Conservation (phyloP, 352 stramenopile genomes). For the Aphanomyces euteiches region DNA sequence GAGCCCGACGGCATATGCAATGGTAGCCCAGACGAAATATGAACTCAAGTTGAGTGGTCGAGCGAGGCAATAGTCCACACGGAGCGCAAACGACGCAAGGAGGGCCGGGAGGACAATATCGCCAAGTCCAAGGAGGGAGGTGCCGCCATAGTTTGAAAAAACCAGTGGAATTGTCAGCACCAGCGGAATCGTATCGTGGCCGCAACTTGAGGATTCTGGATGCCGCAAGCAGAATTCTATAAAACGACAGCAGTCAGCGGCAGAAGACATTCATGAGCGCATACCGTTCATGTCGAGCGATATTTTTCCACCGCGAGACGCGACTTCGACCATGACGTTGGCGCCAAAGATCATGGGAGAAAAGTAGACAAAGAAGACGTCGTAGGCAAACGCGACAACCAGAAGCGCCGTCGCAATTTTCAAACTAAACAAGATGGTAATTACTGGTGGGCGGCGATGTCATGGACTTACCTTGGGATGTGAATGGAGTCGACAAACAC, state of each 20-base stretch:
- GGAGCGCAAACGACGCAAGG: conserved; percentile 86
- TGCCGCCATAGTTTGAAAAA: conserved; percentile 84
- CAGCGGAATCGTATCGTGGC: conserved; percentile 44
- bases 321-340: conserved; percentile 90
- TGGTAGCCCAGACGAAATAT: conserved; percentile 63
- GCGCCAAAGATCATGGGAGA: conserved; percentile 77
- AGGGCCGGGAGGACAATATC: conserved; percentile 93
- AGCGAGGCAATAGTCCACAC: conserved; percentile 83
- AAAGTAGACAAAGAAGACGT: conserved; percentile 94
- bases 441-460: too few species aligned
- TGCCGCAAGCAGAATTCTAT: conserved; percentile 22
- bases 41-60: conserved; percentile 60
- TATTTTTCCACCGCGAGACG: conserved; percentile 54
- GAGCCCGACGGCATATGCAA: conserved; percentile 85
- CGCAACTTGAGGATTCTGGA: conserved; percentile 19
- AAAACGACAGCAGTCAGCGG: neutral
- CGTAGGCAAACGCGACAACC: conserved; percentile 87
- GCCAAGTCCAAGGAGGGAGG: conserved; percentile 88
- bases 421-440: conserved; percentile 39
- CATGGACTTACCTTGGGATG: conserved; percentile 35
- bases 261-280: neutral
- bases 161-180: conserved; percentile 86
- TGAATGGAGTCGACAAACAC: conserved; percentile 86
- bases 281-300: conserved; percentile 24
- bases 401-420: conserved; percentile 80